A percentile compares a stretch with the other conserved stretches of the same genome.
Evolutionary conservation across 2,329 filamentous ascomycete species (phyloP).

Genomic region (Microcyclospora tardicrescens): DNA sequence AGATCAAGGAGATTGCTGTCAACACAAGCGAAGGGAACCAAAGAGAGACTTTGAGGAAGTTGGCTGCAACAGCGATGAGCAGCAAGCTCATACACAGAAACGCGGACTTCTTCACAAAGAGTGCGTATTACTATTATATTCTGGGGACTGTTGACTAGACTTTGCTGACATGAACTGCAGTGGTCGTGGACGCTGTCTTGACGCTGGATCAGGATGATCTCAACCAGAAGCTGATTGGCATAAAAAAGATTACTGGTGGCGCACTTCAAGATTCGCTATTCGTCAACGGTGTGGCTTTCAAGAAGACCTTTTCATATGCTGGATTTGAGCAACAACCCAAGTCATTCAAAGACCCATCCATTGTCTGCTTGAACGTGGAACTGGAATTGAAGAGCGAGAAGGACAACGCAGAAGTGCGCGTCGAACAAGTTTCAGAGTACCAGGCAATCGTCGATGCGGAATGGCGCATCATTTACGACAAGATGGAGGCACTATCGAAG

Average conservation of each 20-base stretch:
- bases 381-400: conserved; percentile 97
- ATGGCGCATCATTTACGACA: conserved; percentile 99
- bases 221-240: conserved; percentile 93
- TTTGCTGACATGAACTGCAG: conserved; percentile 34
- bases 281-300: conserved; percentile 96
- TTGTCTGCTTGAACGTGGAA: conserved; percentile 95
- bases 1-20: conserved; percentile 94
- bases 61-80: conserved; percentile 95
- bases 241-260: conserved; percentile 96
- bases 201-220: conserved; percentile 93
- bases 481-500: conserved; percentile 87
- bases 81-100: conserved; percentile 99
- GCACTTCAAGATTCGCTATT: conserved; percentile 93
- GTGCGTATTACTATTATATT: conserved; percentile 37
- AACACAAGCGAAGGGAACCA: conserved; percentile 70
- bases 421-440: conserved; percentile 97
- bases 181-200: conserved; percentile 95
- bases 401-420: conserved; percentile 95
- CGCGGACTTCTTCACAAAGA: conserved; percentile 93
- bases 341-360: conserved; percentile 84
- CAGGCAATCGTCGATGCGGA: conserved; percentile 98
- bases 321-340: conserved; percentile 99
- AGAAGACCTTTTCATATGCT: conserved; percentile 98
- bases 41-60: conserved; percentile 74
- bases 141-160: conserved; percentile 5